Percentiles rank a stretch among this genome's conserved stretches.
phyloP scores from a whole-genome alignment of 345 rosid genomes.

The Abelmoschus esculentus region DNA sequence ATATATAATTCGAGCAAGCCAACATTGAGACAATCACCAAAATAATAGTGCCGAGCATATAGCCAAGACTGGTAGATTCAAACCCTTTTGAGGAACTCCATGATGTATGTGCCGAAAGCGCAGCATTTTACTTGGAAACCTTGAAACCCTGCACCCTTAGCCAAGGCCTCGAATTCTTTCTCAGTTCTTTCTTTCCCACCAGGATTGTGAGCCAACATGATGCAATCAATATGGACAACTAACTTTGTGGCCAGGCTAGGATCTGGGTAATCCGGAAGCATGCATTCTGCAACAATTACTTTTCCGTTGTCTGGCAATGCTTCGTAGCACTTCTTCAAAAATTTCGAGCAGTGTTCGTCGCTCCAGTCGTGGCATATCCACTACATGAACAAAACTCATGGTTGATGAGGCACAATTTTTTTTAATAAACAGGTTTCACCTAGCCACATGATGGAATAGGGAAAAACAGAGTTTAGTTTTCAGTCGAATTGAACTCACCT shows the following conservation, averaged over 20 bases:
- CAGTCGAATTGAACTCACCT: conserved; percentile 34
- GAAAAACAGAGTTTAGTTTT: not conserved
- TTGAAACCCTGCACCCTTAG: conserved; percentile 64
- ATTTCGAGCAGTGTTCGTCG: conserved; percentile 58
- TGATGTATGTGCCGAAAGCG: conserved; percentile 53
- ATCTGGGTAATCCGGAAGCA: conserved; percentile 75
- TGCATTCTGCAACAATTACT: conserved; percentile 67
- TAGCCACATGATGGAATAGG: not conserved
- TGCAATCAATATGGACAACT: conserved; percentile 64
- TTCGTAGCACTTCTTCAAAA: conserved; percentile 67
- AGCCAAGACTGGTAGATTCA: conserved; percentile 8
- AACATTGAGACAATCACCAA: not conserved
- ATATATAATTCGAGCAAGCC: not conserved
- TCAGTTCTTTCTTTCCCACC: conserved; percentile 93
- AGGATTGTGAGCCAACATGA: conserved; percentile 92
- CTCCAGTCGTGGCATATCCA: conserved; percentile 97
- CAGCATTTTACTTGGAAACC: conserved; percentile 53
- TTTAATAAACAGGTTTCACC: too few relatives aligned
- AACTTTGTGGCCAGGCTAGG: conserved; percentile 52
- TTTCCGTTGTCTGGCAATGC: conserved; percentile 71
- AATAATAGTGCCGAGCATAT: not conserved
- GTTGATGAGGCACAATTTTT: not conserved
- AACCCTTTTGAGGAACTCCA: conserved; percentile 64
- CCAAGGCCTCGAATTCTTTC: conserved; percentile 71
- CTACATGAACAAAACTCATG: conserved; percentile 24